Base-by-base conservation (phyloP, 2,329 filamentous ascomycete genomes). In the Cordyceps farinosa region DNA sequence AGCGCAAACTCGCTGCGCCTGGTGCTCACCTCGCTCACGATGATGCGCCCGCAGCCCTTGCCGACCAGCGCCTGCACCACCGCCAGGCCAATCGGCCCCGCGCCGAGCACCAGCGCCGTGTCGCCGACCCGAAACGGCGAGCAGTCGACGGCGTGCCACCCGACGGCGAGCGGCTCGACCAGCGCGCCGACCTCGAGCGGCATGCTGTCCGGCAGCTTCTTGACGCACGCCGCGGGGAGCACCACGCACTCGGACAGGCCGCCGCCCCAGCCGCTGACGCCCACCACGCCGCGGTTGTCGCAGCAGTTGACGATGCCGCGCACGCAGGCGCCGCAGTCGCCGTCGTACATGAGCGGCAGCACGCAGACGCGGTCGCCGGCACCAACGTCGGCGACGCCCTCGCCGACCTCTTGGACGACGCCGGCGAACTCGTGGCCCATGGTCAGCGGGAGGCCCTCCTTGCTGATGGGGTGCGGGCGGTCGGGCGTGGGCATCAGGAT, bases 361-460 rank as follows among this genome's bases (percentile, higher is more conserved):
- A 89, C 78, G 5, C 80, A 83, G 22, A 87, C 85, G 22, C 78
- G 75, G 65, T 89, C 82, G 1, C 86, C 86, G 1, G 82, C 70
- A 50, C 79, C 75, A 54, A 88, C 74, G 10, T 71, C 70, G 0
- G 69, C 72, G 1, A 86, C 80, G 1, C 74, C 78, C 0, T 76
- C 69, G 0, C 86, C 86, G n/a, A 89, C 74, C 66, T 87, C 84
- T 11, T 80, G 77, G 38, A 90, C 76, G 2, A 80, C 79, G 11
- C 87, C 87, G 3, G 80, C 83, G 72, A 89, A 87, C 69, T 90
- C 87, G 69, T 90, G 87, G 32, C 87, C 87, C 10, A 89, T 76
- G 0, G 80, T 86, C 10, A 88, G 78, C 3, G 86, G 87, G 42
- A 85, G 78, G 1, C 76, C 77, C 63, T 84, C 83, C 38, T 80